These are phyloP conservation scores for Hypomyces perniciosus DNA, from an alignment of 2,329 filamentous ascomycete genomes.

Conservation along the genomic window DNA sequence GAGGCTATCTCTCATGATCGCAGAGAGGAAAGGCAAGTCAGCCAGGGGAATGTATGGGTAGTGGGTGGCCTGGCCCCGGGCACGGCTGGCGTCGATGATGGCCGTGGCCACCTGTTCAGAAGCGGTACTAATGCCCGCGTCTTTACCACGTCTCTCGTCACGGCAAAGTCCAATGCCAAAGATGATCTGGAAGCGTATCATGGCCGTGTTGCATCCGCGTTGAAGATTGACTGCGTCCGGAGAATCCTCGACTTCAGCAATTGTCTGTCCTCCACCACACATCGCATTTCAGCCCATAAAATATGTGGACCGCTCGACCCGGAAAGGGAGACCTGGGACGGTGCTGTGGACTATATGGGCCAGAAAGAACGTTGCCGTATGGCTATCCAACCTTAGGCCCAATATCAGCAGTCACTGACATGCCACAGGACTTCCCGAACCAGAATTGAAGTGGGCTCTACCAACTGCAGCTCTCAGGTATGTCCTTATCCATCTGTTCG, in stretches of 20 bases:
- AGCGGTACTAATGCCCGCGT: constrained; percentile 68
- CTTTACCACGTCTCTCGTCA: constrained; percentile 47
- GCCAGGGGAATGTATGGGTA: constrained; percentile 67
- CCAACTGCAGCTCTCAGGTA: constrained; percentile 74
- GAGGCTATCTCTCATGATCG: constrained; percentile 20
- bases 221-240: constrained; percentile 67
- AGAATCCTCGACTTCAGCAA: constrained; percentile 56
- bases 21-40: constrained; percentile 44
- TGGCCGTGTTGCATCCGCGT: constrained; percentile 68
- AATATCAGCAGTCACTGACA: constrained; percentile 6
- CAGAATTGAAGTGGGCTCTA: constrained; percentile 37
- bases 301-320: neutral
- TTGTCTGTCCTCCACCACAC: constrained; percentile 6
- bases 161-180: constrained; percentile 36
- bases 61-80: constrained; percentile 64
- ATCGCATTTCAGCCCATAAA: neutral
- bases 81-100: constrained; percentile 51
- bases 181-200: constrained; percentile 65
- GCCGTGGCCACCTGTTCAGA: constrained; percentile 57
- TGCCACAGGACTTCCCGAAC: constrained; percentile 14
- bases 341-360: constrained; percentile 19
- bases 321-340: constrained; percentile 1
- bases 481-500: constrained; percentile 19
- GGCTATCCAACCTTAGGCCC: neutral
- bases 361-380: neutral